Conservation (phyloP, 2,329 filamentous ascomycete species). For the Fusarium protoensiforme region DNA sequence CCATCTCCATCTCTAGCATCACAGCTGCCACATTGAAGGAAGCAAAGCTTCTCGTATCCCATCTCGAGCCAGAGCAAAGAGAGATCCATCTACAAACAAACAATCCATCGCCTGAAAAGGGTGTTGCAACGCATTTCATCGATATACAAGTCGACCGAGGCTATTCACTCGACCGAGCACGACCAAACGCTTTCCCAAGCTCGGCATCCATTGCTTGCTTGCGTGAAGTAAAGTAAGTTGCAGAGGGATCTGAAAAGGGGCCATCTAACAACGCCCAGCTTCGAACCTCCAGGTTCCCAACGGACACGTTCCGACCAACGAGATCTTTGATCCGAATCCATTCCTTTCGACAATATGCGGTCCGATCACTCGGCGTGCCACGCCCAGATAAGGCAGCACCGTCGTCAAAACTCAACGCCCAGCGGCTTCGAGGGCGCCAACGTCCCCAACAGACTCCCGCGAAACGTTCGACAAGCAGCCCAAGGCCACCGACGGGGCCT, state of each 20-base stretch:
- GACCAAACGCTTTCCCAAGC: conserved; percentile 60
- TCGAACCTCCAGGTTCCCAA: conserved; percentile 61
- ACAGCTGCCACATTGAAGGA: conserved; percentile 28
- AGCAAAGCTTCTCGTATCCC: conserved; percentile 18
- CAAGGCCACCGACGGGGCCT: conserved; percentile 80
- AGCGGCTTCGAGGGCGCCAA: conserved; percentile 80
- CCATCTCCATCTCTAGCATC: conserved; percentile 35
- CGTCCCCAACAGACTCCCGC: conserved; percentile 70
- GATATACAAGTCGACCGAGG: conserved; percentile 50
- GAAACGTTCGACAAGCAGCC: conserved; percentile 52
- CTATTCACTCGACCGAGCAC: conserved; percentile 58
- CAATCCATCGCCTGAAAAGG: conserved; percentile 43
- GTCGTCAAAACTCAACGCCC: conserved; percentile 89
- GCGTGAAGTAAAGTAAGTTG: conserved; percentile 73
- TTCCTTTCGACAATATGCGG: conserved; percentile 81
- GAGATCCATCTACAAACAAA: background rate
- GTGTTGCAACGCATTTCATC: conserved; percentile 37
- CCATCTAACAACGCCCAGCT: conserved; percentile 44
- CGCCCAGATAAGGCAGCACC: conserved; percentile 68
- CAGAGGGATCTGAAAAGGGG: background rate
- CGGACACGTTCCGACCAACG: conserved; percentile 63
- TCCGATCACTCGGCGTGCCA: conserved; percentile 80
- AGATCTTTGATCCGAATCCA: conserved; percentile 68
- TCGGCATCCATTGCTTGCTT: conserved; percentile 86
- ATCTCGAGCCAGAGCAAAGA: conserved; percentile 12